These are phyloP conservation scores for Ophiocordyceps camponoti-saundersi DNA, from an alignment of 2,329 filamentous ascomycete species.

Conservation along the genomic window DNA sequence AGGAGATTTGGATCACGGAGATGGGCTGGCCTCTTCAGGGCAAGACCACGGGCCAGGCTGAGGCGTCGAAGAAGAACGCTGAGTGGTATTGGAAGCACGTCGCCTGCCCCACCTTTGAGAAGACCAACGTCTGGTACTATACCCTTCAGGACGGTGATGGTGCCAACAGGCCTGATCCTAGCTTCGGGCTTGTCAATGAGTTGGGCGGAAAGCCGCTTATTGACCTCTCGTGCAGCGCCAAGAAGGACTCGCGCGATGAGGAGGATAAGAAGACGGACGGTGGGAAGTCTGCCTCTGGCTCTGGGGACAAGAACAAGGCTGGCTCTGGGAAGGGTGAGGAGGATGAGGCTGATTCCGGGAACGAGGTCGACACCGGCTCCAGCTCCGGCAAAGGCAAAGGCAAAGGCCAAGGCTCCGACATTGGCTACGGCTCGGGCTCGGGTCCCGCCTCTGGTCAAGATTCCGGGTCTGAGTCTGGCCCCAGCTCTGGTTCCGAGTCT, in stretches of 20 bases:
- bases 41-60: constrained; percentile 39
- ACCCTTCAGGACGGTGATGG: constrained; percentile 51
- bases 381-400: constrained; percentile 3
- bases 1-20: constrained; percentile 66
- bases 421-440: neutral
- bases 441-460: neutral
- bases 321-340: neutral
- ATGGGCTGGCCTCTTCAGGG: constrained; percentile 75
- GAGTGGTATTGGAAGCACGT: constrained; percentile 68
- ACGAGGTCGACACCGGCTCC: constrained; percentile 2
- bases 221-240: constrained; percentile 40
- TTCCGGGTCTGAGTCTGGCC: neutral
- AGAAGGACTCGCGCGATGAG: neutral
- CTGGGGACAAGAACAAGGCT: neutral
- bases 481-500: neutral
- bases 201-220: constrained; percentile 39
- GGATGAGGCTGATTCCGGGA: neutral
- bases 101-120: constrained; percentile 52
- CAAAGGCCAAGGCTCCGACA: constrained; percentile 4
- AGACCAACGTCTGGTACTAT: constrained; percentile 59
- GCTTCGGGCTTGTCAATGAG: constrained; percentile 51
- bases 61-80: constrained; percentile 50
- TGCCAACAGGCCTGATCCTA: constrained; percentile 40
- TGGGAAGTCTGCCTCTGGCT: neutral
- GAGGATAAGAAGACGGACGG: neutral